Evolutionary conservation across 2,329 filamentous ascomycete species (phyloP), one percentile per base, ranked within the genome.

Genomic region (Ascochyta pisi): DNA sequence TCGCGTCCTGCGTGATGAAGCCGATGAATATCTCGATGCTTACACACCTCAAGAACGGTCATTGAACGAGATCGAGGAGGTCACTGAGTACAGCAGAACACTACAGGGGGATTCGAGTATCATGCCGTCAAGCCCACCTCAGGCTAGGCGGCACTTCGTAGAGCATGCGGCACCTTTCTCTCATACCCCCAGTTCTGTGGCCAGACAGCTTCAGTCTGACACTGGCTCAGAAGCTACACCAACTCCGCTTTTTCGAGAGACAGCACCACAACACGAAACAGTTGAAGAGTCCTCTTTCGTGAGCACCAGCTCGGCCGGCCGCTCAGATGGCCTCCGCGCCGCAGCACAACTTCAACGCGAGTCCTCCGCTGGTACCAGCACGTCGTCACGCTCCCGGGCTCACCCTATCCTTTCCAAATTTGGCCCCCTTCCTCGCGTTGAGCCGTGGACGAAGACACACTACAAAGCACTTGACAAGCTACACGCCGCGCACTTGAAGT

Each of bases 391-490:
- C 6, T 3, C 58, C 34, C 55, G 62, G n/a, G 58, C 55, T 2
- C 73, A 74, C 34, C 74, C 73, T 0, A 60, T 69, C 6, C 61
- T 67, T 8, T 40, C 60, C 13, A 63, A 67, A 38, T 63, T 70
- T 45, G 45, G 61, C 5, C 61, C 63, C 7, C 64, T 78, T 0
- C 76, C 76, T 7, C 69, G 67, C 26, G 37, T 73, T 16, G 68
- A 75, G 39, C 75, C 76, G 4, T 78, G 75, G 73, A 77, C 75
- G 31, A 72, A 72, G 35, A 76, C 75, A 0, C 76, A 78, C 57
- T 78, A 75, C 63, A 73, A 73, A 24, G 65, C 66, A 4, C 69
- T 78, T 33, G 74, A 77, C 57, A 58, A 60, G 13, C 66, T 78
- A 7, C 76, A 71, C 60, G 57, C 68, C 23, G 60, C 64, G 16